Percentiles rank a stretch among this genome's conserved stretches.
These are phyloP conservation scores for Lophiotrema nucula DNA, from an alignment of 495 filamentous ascomycete species.

Conservation along the genomic window DNA sequence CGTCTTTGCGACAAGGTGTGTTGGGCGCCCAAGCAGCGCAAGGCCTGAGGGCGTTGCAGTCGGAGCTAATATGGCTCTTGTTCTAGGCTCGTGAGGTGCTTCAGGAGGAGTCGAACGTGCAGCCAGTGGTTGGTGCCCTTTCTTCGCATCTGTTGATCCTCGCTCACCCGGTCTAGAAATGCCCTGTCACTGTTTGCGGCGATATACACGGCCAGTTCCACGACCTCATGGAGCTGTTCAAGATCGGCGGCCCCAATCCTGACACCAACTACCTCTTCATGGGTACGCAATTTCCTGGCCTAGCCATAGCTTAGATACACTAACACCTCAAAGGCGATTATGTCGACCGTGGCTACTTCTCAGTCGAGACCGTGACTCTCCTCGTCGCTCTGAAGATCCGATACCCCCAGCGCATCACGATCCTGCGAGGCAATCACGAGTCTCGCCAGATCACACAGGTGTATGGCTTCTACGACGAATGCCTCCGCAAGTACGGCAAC, in stretches of 20 bases:
- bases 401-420: slow-evolving; percentile 94
- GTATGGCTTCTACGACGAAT: slow-evolving; percentile 99
- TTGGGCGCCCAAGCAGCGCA: slow-evolving; percentile 19
- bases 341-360: slow-evolving; percentile 97
- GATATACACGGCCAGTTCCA: slow-evolving; percentile 86
- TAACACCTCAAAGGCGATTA: slow-evolving; percentile 67
- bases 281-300: slow-evolving; percentile 37
- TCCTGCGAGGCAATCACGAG: slow-evolving; percentile 97
- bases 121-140: slow-evolving; percentile 81
- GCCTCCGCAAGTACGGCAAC: slow-evolving; percentile 90
- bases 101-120: slow-evolving; percentile 96
- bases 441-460: slow-evolving; percentile 96
- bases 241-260: slow-evolving; percentile 90
- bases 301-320: not conserved
- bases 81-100: slow-evolving; percentile 93
- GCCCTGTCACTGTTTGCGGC: slow-evolving; percentile 48
- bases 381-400: slow-evolving; percentile 95
- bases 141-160: not conserved
- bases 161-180: slow-evolving; percentile 37
- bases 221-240: slow-evolving; percentile 97
- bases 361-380: slow-evolving; percentile 91
- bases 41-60: not conserved
- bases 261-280: slow-evolving; percentile 96
- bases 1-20: slow-evolving; percentile 95
- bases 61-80: no score